Percentiles rank a stretch among this genome's conserved stretches.
These are phyloP conservation scores for Monosporozyma servazzii DNA, from an alignment of 805 yeast species.

Conservation along the genomic window DNA sequence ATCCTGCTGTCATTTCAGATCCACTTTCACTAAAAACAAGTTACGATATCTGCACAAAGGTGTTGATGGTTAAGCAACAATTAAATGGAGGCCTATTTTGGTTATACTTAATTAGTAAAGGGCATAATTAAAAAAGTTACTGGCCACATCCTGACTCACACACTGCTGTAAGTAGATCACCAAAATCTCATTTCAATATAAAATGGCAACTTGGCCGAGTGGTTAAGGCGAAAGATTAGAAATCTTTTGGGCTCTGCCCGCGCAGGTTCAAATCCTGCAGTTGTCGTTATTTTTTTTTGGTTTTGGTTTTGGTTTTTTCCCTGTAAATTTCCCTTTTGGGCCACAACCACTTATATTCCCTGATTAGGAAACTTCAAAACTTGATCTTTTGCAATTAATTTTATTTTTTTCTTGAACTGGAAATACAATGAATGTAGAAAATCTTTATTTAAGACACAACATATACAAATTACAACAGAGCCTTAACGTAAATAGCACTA, in stretches of 20 bases:
- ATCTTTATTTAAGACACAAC: not conserved
- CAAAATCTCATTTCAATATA: not conserved
- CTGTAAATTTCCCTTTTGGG: not conserved
- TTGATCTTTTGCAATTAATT: not conserved
- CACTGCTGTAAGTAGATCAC: not conserved
- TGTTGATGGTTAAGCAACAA: too few species aligned
- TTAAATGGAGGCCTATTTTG: too few species aligned
- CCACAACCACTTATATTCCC: not conserved
- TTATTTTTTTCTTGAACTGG: not conserved
- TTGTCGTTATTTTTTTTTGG: conserved; percentile 43
- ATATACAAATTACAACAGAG: not conserved
- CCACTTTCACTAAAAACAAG: too few species aligned
- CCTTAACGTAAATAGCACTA: not conserved
- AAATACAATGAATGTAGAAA: not conserved
- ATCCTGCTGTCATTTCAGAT: too few species aligned
- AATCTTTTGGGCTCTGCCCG: conserved; percentile 53
- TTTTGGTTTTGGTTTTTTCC: not conserved
- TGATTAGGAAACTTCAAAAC: not conserved
- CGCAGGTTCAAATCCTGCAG: conserved; percentile 68
- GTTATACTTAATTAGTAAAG: too few species aligned
- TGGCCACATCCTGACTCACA: not conserved
- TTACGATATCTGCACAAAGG: too few species aligned
- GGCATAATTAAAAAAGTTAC: too few species aligned
- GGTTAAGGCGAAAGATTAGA: conserved; percentile 60
- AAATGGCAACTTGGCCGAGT: conserved; percentile 50